phyloP scores from a whole-genome alignment of 2,329 filamentous ascomycete species.

The Lachnellula occidentalis region DNA sequence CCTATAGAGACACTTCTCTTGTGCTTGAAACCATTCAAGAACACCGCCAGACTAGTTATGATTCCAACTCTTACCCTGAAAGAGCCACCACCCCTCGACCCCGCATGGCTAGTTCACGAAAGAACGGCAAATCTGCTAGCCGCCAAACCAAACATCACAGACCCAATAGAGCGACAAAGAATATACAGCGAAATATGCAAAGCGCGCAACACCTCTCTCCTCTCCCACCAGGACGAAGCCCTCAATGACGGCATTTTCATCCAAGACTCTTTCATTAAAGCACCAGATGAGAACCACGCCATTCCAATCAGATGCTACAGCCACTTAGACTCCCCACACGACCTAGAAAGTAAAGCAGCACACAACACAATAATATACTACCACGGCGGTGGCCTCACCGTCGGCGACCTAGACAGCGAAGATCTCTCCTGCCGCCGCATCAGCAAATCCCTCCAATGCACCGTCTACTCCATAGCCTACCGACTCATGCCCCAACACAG shows the following conservation, averaged over 20 bases:
- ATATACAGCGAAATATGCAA: constrained; percentile 39
- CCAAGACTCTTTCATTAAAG: constrained; percentile 10
- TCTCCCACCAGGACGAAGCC: constrained; percentile 33
- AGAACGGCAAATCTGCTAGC: constrained; percentile 26
- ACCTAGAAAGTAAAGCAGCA: too few relatives aligned
- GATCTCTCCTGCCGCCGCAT: constrained; percentile 43
- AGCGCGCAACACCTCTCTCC: constrained; percentile 33
- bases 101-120: constrained; percentile 38
- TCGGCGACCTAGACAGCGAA: constrained; percentile 46
- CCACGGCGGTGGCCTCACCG: constrained; percentile 43
- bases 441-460: constrained; percentile 27
- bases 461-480: constrained; percentile 43
- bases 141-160: constrained; percentile 25
- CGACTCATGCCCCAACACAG: constrained; percentile 38
- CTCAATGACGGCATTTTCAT: constrained; percentile 33
- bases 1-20: not conserved
- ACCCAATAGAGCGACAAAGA: constrained; percentile 15
- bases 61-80: constrained; percentile 11
- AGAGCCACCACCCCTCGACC: constrained; percentile 34
- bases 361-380: constrained; percentile 37
- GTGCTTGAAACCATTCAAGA: not conserved
- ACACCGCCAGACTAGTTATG: not conserved
- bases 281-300: not conserved
- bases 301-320: constrained; percentile 20
- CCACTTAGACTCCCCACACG: not conserved